Evolutionary conservation across 2,329 filamentous ascomycete genomes (phyloP).

Genomic region (Fusarium sp.): DNA sequence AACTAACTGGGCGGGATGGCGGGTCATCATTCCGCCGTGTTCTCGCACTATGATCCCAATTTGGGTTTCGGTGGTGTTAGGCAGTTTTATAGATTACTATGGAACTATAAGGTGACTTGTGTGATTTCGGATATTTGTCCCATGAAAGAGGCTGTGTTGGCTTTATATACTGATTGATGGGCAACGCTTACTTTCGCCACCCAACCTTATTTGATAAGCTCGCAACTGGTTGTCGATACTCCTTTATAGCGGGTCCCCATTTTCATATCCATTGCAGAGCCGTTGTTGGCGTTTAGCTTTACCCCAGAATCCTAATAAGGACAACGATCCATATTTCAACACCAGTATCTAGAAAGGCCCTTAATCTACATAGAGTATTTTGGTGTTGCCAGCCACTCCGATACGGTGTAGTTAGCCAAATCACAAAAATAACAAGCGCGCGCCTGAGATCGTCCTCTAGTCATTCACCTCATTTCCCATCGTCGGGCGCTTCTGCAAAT

Average conservation of each 20-base stretch:
- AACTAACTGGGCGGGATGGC: constrained; percentile 25
- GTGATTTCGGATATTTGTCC: neutral
- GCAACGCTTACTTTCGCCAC: neutral
- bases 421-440: constrained; percentile 17
- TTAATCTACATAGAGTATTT: neutral
- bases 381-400: neutral
- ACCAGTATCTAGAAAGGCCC: neutral
- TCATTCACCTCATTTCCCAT: constrained; percentile 20
- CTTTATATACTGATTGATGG: neutral
- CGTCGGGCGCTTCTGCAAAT: constrained; percentile 6
- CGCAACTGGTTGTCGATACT: neutral
- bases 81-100: neutral
- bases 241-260: constrained; percentile 6
- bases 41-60: constrained; percentile 41
- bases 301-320: neutral
- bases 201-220: neutral
- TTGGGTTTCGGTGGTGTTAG: constrained; percentile 3
- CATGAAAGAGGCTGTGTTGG: neutral
- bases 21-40: constrained; percentile 51
- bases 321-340: constrained; percentile 3
- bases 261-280: neutral
- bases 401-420: neutral
- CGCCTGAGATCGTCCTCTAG: constrained; percentile 11
- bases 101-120: neutral
- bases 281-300: constrained; percentile 20